Base-by-base conservation (phyloP, 179 eudicot genomes). In the Beta lomatogona region DNA sequence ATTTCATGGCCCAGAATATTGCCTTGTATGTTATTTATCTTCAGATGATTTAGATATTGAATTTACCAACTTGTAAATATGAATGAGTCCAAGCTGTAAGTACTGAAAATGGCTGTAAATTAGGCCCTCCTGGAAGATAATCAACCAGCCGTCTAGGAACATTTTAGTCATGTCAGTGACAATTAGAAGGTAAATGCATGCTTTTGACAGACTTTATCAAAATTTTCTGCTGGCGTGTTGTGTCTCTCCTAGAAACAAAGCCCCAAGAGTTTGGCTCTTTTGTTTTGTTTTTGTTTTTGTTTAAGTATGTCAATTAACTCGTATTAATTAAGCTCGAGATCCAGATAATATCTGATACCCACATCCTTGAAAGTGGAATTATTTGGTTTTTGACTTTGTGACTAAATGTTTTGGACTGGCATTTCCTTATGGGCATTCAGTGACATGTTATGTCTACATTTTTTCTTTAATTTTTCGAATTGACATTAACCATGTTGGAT, bases 1-100 rank as follows among this genome's bases (percentile, higher is more conserved):
- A 87, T 92, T 64, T 88, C 93, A 0, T 92, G 97, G 97, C 14
- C 97, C 8, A 81, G 97, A 73, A 3, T 92, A 69, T 78, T 92
- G 73, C 97, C 97, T 13, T 31, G 97, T 92, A 89, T 58, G 74
- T 68, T 59, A 45, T 53, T 80, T 45, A 46, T 64, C 19, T 60
- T 10, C 77, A 63, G 0, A 31, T 52, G 21, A 25, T 74, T 36
- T 53, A 44, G 21, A 71, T 71, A 2, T 46, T 45, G 10, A 3
- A 52, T 12, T 22, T 31, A 25, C 45, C 48, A 64, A 71, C 48
- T 18, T 61, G 48, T 50, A 19, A 68, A 68, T 68, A 14, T 41
- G 14, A 6, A 68, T 0, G 1, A 8, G 50, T 68, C 10, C 41
- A 22, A 28, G 36, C 44, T 64, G 68, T 64, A 22, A 25, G 4